Evolutionary conservation across 106 monocot genomes (phyloP), one percentile per base, ranked within the genome.

Genomic region (Dendrobium chrysotoxum): DNA sequence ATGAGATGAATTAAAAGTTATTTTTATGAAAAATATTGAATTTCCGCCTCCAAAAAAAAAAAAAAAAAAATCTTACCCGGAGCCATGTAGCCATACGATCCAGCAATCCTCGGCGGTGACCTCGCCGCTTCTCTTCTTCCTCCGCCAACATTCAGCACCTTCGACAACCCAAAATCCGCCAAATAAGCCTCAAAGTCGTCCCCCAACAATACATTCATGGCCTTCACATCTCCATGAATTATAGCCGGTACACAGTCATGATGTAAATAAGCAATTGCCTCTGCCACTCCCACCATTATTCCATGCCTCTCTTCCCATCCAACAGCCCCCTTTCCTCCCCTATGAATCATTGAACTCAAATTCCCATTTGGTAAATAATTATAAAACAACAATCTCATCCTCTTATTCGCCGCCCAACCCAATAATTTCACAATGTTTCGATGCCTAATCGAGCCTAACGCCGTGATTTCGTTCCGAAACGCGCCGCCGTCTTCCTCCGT

Each of bases 241-340:
- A 98, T 95, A 11, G 95, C 80, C 6, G 97, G 97, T 54, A 98
- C 86, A 78, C 98, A 98, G 68, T 98, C 98, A n/a, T 98, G 98
- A 80, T 98, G 98, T 28, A 98, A 82, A 77, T 98, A 98, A 7
- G 98, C 88, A 7, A 95, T 30, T 18, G 97, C 97, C 78, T 98
- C 90, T 21, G 95, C 98, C 53, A 98, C 77, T 0, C 98, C 98
- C n/a, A 95, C 41, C 78, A 81, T 85, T 35, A 98, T 90, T n/a
- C 87, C 91, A 55, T 91, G 89, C 78, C 98, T 82, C 79, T 81
- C 70, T 61, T 88, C 98, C 98, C 98, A 98, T 35, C 95, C 98
- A 10, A 71, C 84, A 4, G 80, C 88, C 17, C 66, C 84, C 55
- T 90, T 93, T n/a, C 83, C 85, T 9, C 86, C 84, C 6, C 94